Evolutionary conservation across 345 rosid species (phyloP).

Genomic region (Citrus sinensis): DNA sequence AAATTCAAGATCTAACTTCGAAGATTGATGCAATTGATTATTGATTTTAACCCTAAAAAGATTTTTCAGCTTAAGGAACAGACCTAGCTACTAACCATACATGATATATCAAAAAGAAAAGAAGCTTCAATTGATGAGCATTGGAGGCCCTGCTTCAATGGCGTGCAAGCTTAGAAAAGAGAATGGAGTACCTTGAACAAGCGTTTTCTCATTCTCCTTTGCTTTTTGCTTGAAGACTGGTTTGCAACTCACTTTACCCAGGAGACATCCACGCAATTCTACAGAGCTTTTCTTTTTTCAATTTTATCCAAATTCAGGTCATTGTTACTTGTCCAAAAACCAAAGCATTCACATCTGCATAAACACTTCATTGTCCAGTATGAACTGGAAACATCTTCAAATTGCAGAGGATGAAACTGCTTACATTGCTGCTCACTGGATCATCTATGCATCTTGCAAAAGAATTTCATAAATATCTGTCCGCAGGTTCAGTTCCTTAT

Average conservation of each 20-base stretch:
- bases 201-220: not conserved
- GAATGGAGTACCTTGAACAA: not conserved
- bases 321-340: not conserved
- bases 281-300: not conserved
- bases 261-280: not conserved
- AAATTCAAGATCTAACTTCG: not conserved
- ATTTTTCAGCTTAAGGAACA: not conserved
- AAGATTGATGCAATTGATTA: not conserved
- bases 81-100: not conserved
- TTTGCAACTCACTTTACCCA: not conserved
- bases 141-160: not conserved
- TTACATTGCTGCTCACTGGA: not conserved
- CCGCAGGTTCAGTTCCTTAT: conserved; percentile 85
- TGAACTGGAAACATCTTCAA: not conserved
- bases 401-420: not conserved
- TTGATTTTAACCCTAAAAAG: not conserved
- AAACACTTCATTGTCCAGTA: not conserved
- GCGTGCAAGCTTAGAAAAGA: not conserved
- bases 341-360: not conserved
- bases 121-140: not conserved
- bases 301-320: not conserved
- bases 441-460: conserved; percentile 50
- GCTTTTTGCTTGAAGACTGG: not conserved
- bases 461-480: conserved; percentile 98
- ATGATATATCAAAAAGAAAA: not conserved